These are phyloP conservation scores for Sorghum bicolor DNA, from an alignment of 176 grass and related monocot genomes.

Conservation along the genomic window Sorghum_bicolor_NCBIv3 NC_012872.2:10093501-10094000, in stretches of 20 bases:
- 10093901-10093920: background rate
- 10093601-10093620: background rate
- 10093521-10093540: slow-evolving; percentile 26
- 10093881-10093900: background rate
- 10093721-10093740: background rate
- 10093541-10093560: background rate
- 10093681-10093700: background rate
- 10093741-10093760: background rate
- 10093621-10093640: background rate
- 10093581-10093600: background rate
- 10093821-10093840: background rate
- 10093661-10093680: background rate
- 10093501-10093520: slow-evolving; percentile 21
- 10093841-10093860: background rate
- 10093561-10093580: background rate
- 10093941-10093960: no score
- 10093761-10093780: background rate
- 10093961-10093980: no score
- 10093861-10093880: background rate
- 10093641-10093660: background rate
- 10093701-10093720: slow-evolving; percentile 10
- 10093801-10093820: no score
- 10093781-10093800: background rate
- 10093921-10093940: no score
- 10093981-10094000: no score